These are phyloP conservation scores for Cylindrotheca closterium DNA, from an alignment of 108 stramenopile genomes.

Conservation along the genomic window DNA sequence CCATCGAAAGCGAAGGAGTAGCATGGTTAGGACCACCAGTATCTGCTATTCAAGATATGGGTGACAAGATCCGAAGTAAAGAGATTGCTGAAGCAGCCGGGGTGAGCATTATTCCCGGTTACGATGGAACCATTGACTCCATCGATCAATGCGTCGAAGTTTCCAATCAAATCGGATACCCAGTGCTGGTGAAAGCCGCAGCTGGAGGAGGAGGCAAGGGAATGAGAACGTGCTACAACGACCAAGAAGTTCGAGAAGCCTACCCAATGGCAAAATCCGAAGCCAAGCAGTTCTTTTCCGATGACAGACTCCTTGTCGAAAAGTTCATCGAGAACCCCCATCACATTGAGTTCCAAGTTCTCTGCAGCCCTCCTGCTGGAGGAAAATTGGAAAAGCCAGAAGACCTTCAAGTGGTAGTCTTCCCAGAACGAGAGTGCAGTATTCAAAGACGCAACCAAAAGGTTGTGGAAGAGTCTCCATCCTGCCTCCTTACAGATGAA, in stretches of 20 bases:
- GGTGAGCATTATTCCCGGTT: slow-evolving; percentile 90
- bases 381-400: slow-evolving; percentile 21
- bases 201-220: slow-evolving; percentile 97
- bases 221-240: slow-evolving; percentile 88
- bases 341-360: slow-evolving; percentile 96
- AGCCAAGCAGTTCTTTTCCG: slow-evolving; percentile 76
- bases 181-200: slow-evolving; percentile 88
- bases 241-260: slow-evolving; percentile 53
- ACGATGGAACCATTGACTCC: slow-evolving; percentile 48
- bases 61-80: slow-evolving; percentile 88
- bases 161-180: slow-evolving; percentile 67
- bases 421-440: slow-evolving; percentile 95
- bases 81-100: slow-evolving; percentile 62
- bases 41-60: slow-evolving; percentile 74
- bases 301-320: slow-evolving; percentile 82
- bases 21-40: slow-evolving; percentile 87
- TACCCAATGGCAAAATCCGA: slow-evolving; percentile 73
- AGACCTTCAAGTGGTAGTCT: slow-evolving; percentile 74
- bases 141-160: slow-evolving; percentile 42
- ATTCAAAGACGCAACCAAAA: slow-evolving; percentile 98
- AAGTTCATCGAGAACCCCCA: slow-evolving; percentile 86
- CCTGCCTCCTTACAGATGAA: slow-evolving; percentile 60
- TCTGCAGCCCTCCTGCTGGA: slow-evolving; percentile 42
- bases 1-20: slow-evolving; percentile 48
- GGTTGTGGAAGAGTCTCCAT: slow-evolving; percentile 95